Percentiles rank a stretch among this genome's conserved stretches.
Evolutionary conservation across 2,329 filamentous ascomycete species (phyloP).

Genomic region (Fusarium liriodendri): DNA sequence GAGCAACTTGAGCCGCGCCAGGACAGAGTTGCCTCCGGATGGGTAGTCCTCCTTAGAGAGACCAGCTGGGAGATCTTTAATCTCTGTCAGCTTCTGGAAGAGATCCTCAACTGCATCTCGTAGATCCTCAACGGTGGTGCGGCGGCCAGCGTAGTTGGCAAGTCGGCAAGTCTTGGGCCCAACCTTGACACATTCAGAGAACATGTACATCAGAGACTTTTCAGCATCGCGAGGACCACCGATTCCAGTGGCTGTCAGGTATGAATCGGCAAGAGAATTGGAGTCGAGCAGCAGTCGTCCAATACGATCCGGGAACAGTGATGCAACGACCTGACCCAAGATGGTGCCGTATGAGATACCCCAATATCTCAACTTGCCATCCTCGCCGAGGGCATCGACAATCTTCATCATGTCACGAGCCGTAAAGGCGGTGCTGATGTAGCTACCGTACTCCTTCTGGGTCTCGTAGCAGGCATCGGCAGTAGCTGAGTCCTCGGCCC

Average conservation of each 20-base stretch:
- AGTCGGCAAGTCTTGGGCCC: conserved; percentile 21
- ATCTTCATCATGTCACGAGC: conserved; percentile 55
- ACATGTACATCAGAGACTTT: conserved; percentile 16
- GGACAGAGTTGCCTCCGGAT: conserved; percentile 16
- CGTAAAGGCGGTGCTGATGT: conserved; percentile 49
- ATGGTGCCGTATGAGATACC: conserved; percentile 44
- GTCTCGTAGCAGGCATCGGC: conserved; percentile 41
- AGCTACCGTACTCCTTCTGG: conserved; percentile 40
- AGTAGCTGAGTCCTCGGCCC: not conserved
- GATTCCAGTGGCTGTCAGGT: conserved; percentile 13
- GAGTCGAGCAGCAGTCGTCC: conserved; percentile 38
- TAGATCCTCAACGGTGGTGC: conserved; percentile 19
- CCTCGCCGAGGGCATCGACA: conserved; percentile 51
- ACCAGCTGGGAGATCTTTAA: not conserved
- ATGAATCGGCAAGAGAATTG: conserved; percentile 25
- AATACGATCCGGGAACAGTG: conserved; percentile 41
- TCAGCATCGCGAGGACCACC: conserved; percentile 26
- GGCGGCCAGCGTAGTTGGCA: conserved; percentile 26
- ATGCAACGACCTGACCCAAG: conserved; percentile 30
- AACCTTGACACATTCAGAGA: conserved; percentile 27
- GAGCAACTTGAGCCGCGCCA: conserved; percentile 16
- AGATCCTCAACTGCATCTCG: not conserved
- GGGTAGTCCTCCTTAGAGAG: not conserved
- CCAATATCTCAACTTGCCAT: conserved; percentile 50
- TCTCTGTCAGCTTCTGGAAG: conserved; percentile 20